These are phyloP conservation scores for Vicia faba DNA, from an alignment of 306 rosid genomes.

Conservation along the genomic window DNA sequence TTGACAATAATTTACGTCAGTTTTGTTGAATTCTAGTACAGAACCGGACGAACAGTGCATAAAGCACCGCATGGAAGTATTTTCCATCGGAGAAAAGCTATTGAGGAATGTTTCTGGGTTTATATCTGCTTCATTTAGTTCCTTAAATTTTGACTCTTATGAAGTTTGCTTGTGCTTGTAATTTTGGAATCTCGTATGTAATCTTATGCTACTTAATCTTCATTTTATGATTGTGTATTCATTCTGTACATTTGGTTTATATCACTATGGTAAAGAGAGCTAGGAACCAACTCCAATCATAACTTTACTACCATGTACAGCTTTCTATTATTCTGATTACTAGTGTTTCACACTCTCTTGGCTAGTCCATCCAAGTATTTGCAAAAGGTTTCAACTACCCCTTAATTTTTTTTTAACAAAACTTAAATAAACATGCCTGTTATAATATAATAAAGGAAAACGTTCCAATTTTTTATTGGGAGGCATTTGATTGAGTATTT, in stretches of 20 bases:
- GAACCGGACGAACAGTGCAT: too few species aligned
- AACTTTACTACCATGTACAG: background rate
- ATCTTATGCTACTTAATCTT: background rate
- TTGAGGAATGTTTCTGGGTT: conserved; percentile 16
- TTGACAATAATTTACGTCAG: too few species aligned
- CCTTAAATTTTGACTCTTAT: background rate
- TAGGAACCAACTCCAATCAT: background rate
- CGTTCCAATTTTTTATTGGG: too few species aligned
- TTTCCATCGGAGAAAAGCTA: background rate
- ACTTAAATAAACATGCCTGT: too few species aligned
- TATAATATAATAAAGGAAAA: too few species aligned
- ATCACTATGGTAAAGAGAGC: background rate
- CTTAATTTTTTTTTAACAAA: too few species aligned
- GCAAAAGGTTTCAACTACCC: background rate
- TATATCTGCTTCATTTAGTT: background rate
- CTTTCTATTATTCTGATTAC: background rate
- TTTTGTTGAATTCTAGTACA: too few species aligned
- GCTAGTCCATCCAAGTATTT: background rate
- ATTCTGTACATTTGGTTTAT: conserved; percentile 1
- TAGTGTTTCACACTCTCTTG: background rate
- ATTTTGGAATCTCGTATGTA: background rate
- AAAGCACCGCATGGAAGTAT: too few species aligned
- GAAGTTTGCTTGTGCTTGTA: background rate
- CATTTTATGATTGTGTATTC: conserved; percentile 1
- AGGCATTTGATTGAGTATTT: too few species aligned